Base-by-base conservation (phyloP, 2,329 filamentous ascomycete genomes). In the Thermoascus crustaceus region DNA sequence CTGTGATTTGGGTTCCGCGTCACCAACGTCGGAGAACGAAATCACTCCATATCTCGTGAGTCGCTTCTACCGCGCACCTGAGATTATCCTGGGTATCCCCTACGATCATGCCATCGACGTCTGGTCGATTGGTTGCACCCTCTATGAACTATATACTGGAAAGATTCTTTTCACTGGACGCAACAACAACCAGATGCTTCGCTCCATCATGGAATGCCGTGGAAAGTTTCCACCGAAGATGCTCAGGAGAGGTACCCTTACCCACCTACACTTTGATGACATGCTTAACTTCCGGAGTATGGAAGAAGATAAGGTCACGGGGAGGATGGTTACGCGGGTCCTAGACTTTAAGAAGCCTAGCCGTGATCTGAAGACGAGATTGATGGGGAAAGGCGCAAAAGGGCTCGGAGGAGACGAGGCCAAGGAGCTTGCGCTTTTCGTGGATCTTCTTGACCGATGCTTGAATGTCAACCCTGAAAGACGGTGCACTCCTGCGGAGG, bases 171-270 rank as follows among this genome's bases (percentile, higher is more conserved):
- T 98, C 59, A 87, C 86, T 1, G 91, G 91, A 40, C 78, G 85
- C 45, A 91, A 85, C 65, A 98, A 98, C 68, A 98, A 98, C 56
- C 87, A 94, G 66, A 98, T 98, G 91, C 76, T 98, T 41, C 84
- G 85, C 44, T 81, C 83, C 13, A 94, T 98, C 50, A 94, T 95
- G 80, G 89, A 98, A 57, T 87, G 89, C 50, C 80, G 93, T 31
- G 91, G 91, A 52, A 93, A 88, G 61, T 80, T 95, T 44, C 88
- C 85, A 19, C 78, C 83, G 30, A 95, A 95, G 61, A 71, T 95
- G 43, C 80, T 94, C 52, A 86, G 85, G 50, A 82, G 83, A 34
- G 86, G 88, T 2, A 73, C 85, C 45, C 73, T 93, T 41, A 78
- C 81, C 9, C 72, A 74, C 26, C 68, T 80, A 53, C 85, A 94